Percentiles rank a stretch among this genome's conserved stretches.
These are phyloP conservation scores for Xanthoconium purpureum DNA, from an alignment of 768 basidiomycete species.

Conservation along the genomic window DNA sequence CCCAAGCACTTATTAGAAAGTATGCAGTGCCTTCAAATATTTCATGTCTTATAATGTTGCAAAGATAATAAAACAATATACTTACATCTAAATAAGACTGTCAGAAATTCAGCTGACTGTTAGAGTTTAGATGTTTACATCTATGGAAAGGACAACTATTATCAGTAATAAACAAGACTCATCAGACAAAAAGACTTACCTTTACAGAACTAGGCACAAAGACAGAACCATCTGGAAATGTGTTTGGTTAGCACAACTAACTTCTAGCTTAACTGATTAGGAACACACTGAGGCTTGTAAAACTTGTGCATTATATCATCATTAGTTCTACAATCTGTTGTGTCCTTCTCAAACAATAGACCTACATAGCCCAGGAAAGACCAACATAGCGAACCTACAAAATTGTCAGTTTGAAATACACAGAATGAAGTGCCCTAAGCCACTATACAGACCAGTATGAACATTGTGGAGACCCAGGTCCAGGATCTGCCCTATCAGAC, in stretches of 20 bases:
- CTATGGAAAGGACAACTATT: not conserved
- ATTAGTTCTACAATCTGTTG: not conserved
- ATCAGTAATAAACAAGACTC: not conserved
- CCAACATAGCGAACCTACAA: not conserved
- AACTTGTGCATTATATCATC: not conserved
- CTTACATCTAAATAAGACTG: constrained; percentile 1
- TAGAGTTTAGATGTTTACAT: not conserved
- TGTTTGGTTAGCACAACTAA: not conserved
- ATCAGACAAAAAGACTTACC: not conserved
- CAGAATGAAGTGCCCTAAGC: not conserved
- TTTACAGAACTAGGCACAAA: not conserved
- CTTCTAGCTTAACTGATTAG: not conserved
- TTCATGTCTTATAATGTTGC: not conserved
- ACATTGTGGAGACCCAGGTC: not conserved
- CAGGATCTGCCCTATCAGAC: not conserved
- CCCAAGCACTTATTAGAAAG: not conserved
- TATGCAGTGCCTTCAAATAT: not conserved
- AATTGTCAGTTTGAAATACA: not conserved
- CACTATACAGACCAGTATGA: not conserved
- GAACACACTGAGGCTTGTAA: not conserved
- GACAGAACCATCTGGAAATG: not conserved
- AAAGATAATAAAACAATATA: not conserved
- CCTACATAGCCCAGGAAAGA: not conserved
- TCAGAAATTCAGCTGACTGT: not conserved
- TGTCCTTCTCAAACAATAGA: not conserved